phyloP scores from a whole-genome alignment of 2,329 filamentous ascomycete species.

The Aurifilum marmelostoma region DNA sequence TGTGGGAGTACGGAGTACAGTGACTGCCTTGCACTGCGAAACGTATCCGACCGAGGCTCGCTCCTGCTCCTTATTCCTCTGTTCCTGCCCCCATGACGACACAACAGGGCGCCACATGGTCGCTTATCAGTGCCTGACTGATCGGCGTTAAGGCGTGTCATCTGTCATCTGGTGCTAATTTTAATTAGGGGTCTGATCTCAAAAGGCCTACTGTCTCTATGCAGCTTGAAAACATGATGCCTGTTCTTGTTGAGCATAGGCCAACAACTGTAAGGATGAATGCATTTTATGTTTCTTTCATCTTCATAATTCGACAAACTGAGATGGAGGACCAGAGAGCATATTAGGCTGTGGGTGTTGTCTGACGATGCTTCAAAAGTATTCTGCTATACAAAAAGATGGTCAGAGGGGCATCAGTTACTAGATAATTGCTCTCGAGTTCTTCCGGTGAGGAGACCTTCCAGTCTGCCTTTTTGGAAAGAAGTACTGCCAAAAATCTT shows the following conservation, averaged over 20 bases:
- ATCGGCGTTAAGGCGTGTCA: constrained; percentile 12
- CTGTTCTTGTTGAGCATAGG: neutral
- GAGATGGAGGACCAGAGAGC: no score
- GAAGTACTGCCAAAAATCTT: no score
- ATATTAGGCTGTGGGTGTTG: no score
- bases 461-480: no score
- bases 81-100: neutral
- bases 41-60: neutral
- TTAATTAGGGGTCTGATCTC: neutral
- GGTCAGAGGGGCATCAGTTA: no score
- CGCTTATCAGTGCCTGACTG: constrained; percentile 2
- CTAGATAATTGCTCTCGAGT: no score
- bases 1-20: no score
- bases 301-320: no score
- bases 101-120: neutral
- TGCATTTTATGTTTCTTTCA: no score
- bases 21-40: neutral
- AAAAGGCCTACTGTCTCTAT: neutral
- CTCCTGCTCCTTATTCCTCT: neutral
- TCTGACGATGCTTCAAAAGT: no score
- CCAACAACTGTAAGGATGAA: neutral
- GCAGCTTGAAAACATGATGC: neutral
- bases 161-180: constrained; percentile 7
- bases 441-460: no score
- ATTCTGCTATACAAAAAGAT: no score